Evolutionary conservation across 257 asterid genomes (phyloP).

Genomic region (Vinca minor): DNA sequence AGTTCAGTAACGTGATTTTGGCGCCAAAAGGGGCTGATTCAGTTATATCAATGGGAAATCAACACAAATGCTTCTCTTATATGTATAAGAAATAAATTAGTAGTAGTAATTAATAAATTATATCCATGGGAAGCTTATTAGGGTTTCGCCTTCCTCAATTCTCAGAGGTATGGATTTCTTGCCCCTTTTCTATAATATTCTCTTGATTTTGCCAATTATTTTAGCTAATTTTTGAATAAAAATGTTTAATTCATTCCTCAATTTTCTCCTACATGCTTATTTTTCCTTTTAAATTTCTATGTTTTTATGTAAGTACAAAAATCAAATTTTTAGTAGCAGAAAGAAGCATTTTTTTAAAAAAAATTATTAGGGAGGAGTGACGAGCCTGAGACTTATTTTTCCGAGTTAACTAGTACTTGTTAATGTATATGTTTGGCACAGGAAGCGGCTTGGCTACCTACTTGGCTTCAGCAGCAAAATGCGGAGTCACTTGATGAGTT

Average conservation of each 20-base stretch:
- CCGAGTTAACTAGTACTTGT: too few relatives aligned
- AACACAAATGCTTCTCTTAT: neutral
- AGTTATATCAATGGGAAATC: neutral
- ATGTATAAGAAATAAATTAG: too few relatives aligned
- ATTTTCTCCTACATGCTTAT: too few relatives aligned
- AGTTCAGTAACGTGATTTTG: neutral
- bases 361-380: too few relatives aligned
- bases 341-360: too few relatives aligned
- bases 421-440: neutral
- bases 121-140: neutral
- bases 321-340: too few relatives aligned
- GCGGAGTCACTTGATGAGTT: constrained; percentile 20
- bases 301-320: too few relatives aligned
- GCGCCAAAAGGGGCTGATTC: neutral
- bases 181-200: neutral
- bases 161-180: neutral
- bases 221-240: neutral
- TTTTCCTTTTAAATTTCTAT: too few relatives aligned
- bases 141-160: neutral
- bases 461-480: constrained; percentile 52
- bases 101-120: too few relatives aligned
- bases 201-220: neutral
- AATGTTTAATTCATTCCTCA: neutral
- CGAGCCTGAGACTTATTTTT: too few relatives aligned
- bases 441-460: constrained; percentile 62